Base-by-base conservation (phyloP, 192 early-diverging fungal genomes). In the Radiomyces spectabilis region DNA sequence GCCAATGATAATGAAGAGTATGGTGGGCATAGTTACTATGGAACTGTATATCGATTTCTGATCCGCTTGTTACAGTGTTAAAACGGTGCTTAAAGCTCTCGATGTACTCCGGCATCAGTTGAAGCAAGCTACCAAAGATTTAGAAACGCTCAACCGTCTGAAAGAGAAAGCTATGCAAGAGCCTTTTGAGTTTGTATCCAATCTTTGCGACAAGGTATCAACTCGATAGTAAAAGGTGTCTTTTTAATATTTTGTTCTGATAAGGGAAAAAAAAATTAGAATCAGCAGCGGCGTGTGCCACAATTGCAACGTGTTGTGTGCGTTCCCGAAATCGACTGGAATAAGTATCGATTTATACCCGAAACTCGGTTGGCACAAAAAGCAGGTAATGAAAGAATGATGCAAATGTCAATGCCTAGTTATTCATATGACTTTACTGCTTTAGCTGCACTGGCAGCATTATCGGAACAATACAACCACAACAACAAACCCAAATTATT, bases 81-180 rank as follows among this genome's bases (percentile, higher is more conserved):
- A 62, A 42, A 39, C 52, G n/a, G 46, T 69, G 6, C 21, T 29
- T 26, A 53, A 44, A 19, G 48, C 55, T 39, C 21, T 69, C 6
- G 50, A 63, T 32, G 43, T 69, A 13, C 38, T 69, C 22, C 41
- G 27, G 12, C 59, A 59, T 27, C 76, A 78, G 38, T 47, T 78
- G 3, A 55, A 59, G 21, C 69, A 69, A 51, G 72, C 70, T 1
- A 66, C 57, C 4, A 58, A 74, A 37, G 72, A 74, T 48, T 26
- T 78, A 8, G 37, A 63, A 37, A 40, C 53, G 9, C 39, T 78
- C n/a, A 54, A 63, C 32, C 49, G 41, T 10, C 35, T 78, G 10
- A 78, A 78, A 42, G 51, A 71, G 35, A 63, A 63, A 30, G 69
- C 73, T 18, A 40, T 74, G 16, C 38, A 54, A 1, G 72, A 74